Base-by-base conservation (phyloP, 2,329 filamentous ascomycete genomes). In the Xylaria sp. region DNA sequence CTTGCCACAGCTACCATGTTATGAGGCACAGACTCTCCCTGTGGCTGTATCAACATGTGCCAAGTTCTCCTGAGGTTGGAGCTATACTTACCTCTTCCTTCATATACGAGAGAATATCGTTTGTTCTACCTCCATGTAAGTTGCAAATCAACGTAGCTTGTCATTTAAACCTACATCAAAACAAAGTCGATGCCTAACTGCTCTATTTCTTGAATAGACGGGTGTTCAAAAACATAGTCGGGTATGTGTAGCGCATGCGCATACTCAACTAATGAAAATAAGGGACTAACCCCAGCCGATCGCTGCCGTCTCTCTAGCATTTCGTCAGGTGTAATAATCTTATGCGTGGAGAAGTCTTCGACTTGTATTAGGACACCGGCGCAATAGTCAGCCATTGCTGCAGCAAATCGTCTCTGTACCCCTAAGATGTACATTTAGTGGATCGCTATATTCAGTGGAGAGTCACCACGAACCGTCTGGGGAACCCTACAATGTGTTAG, bases 41-140 rank as follows among this genome's bases (percentile, higher is more conserved):
- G 13, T 0, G 15, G 23, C 23, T 18, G 8, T 8, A 15, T 61
- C 9, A 65, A 4, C 18, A 30, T 32, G 15, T 0, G 12, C 9
- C 10, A 28, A 23, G 41, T 23, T 32, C 12, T 10, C 13, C 32
- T 7, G 12, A 15, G 8, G 23, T 12, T 39, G 0, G n/a, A 25
- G 5, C 43, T n/a, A 41, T 13, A 4, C 53, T 59, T 50, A 68
- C 69, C 46, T 71, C 69, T 28, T 71, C 67, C 23, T 68, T 70
- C 58, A 41, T 59, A 28, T 71, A 70, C 9, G 69, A 71, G 3
- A 71, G 45, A 15, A 65, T 68, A 50, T 71, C 69, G 41, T 70
- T 71, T 23, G 43, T 46, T 67, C 69, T 71, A 15, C 30, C 4
- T 25, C 43, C 15, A 34, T 9, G 39, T 62, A 1, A 68, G 63